Evolutionary conservation across 352 stramenopile genomes (phyloP), one percentile per base, ranked within the genome.

Genomic region (Globisporangium takayamanum): DNA sequence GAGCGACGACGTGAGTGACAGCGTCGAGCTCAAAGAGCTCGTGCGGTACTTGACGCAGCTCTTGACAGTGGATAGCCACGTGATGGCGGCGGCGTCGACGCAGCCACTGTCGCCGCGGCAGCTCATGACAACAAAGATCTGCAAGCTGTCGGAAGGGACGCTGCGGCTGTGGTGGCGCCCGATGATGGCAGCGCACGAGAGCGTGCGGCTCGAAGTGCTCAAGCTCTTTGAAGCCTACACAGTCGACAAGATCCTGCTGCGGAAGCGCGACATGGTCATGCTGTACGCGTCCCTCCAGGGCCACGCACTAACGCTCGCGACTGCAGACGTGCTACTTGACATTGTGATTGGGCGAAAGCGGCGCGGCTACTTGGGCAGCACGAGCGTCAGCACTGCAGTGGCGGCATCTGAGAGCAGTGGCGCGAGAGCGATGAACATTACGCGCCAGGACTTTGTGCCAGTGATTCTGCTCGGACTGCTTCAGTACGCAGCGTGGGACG

Each of bases 141-240:
- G 55, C 26, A 86, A 80, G 53, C 57, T 94, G 0, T 87, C 79
- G 6, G 80, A 90, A 54, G 76, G 80, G 5, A 84, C 82, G 0
- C 62, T 91, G 15, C 71, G 78, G 15, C 39, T 89, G 16, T 72
- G 85, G 53, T 94, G 83, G 81, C 74, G 60, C 22, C 68, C 74
- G 33, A 84, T 94, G 70, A 59, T 74, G 12, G 80, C 69, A 12
- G 33, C 66, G 10, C 66, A 72, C 41, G 68, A 78, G 14, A 72
- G 68, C 37, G 67, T 93, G 20, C 79, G 83, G 5, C 63, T 89
- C 6, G 73, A 80, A 62, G 74, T 71, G 15, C 63, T 93, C 36
- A 67, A 61, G n/a, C 55, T 92, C 2, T 89, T 92, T 44, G 81
- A 93, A 60, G 54, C 75, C 3, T 89, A 91, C 53, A 88, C 76